Percentiles rank a stretch among this genome's conserved stretches.
These are phyloP conservation scores for Jatropha podagrica DNA, from an alignment of 441 rosid species.

Conservation along the genomic window DNA sequence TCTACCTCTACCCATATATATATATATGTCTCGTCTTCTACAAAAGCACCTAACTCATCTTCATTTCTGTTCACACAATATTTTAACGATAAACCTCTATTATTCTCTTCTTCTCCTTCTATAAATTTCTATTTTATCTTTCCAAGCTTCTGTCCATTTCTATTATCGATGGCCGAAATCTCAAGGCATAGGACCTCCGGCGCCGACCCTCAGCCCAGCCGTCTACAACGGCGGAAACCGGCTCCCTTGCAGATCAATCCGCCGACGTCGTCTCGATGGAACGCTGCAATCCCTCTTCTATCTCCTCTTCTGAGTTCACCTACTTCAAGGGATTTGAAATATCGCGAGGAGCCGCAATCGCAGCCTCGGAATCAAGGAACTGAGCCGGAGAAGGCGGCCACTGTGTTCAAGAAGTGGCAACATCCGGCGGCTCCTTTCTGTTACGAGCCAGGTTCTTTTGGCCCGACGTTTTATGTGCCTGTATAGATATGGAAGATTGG, in stretches of 20 bases:
- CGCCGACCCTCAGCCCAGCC: conserved; percentile 48
- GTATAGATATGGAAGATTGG: conserved; percentile 28
- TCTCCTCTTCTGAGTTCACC: conserved; percentile 77
- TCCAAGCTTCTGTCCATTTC: too few relatives aligned
- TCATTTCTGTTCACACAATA: background rate
- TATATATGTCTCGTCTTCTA: background rate
- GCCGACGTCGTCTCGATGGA: conserved; percentile 45
- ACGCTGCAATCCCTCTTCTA: conserved; percentile 86
- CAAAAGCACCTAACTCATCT: background rate
- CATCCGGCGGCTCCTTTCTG: conserved; percentile 89
- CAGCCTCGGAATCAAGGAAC: conserved; percentile 13
- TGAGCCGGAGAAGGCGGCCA: conserved; percentile 31
- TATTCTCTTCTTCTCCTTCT: background rate
- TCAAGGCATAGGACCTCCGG: conserved; percentile 25
- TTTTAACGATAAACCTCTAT: background rate
- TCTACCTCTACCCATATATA: background rate
- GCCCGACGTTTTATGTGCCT: conserved; percentile 54
- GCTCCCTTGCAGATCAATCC: conserved; percentile 63
- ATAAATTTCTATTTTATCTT: background rate
- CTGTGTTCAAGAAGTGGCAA: conserved; percentile 73
- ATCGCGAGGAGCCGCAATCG: conserved; percentile 28
- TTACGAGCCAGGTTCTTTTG: conserved; percentile 45
- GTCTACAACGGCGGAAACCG: conserved; percentile 77
- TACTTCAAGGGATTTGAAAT: conserved; percentile 29
- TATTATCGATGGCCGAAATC: conserved; percentile 34